These are phyloP conservation scores for Quercus phellos DNA, from an alignment of 331 rosid species.

Conservation along the genomic window DNA sequence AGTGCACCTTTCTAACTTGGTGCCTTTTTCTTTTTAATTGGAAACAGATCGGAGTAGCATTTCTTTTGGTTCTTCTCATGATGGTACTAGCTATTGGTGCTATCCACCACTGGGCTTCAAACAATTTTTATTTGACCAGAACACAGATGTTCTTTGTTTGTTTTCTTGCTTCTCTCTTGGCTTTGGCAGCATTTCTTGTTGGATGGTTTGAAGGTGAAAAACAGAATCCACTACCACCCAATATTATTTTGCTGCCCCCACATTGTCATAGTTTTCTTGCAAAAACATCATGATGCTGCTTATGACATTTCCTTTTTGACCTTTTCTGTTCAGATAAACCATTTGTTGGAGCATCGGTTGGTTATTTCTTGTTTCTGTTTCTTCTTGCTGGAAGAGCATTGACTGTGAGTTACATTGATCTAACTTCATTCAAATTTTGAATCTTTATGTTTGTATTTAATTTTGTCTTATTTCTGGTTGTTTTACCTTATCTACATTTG, in stretches of 20 bases:
- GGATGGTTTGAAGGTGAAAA: conserved; percentile 91
- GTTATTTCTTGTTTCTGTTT: conserved; percentile 88
- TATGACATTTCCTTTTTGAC: conserved; percentile 18
- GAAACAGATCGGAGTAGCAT: conserved; percentile 85
- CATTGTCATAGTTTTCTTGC: conserved; percentile 7
- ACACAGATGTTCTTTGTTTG: conserved; percentile 86
- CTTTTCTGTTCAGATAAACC: conserved; percentile 53
- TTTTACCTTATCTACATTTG: conserved; percentile 8
- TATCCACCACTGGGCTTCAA: conserved; percentile 97
- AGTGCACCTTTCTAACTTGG: conserved; percentile 16
- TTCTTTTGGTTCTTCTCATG: conserved; percentile 91
- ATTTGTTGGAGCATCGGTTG: conserved; percentile 97
- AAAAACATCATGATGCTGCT: conserved; percentile 1
- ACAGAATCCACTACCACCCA: conserved; percentile 3
- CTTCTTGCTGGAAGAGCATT: conserved; percentile 98
- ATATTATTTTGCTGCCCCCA: neutral
- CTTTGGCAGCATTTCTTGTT: conserved; percentile 96
- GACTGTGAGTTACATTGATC: conserved; percentile 60
- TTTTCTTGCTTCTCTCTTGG: conserved; percentile 86
- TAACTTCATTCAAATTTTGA: neutral
- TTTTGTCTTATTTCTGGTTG: conserved; percentile 7
- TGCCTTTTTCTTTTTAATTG: conserved; percentile 17
- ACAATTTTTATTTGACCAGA: conserved; percentile 97
- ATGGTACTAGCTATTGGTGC: conserved; percentile 90
- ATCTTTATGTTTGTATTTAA: conserved; percentile 9